Percentiles rank a stretch among this genome's conserved stretches.
Evolutionary conservation across 352 stramenopile genomes (phyloP).

Genomic region (Pythium phragmiticola): DNA sequence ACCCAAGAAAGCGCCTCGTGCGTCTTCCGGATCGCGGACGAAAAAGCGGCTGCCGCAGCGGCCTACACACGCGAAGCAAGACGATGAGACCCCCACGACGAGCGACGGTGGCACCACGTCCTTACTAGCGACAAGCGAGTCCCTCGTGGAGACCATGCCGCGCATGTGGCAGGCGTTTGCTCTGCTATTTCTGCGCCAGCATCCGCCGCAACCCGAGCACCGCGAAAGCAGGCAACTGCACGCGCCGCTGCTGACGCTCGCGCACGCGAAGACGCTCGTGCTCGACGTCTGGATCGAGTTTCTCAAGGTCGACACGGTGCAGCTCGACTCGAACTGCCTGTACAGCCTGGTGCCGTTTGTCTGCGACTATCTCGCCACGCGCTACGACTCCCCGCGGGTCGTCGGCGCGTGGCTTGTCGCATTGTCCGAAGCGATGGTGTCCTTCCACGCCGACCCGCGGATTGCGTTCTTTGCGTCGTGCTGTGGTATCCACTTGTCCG

Average conservation of each 20-base stretch:
- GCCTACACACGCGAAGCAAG: background rate
- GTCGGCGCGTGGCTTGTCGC: conserved; percentile 55
- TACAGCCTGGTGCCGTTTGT: conserved; percentile 62
- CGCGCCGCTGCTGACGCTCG: conserved; percentile 22
- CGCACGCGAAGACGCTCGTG: conserved; percentile 47
- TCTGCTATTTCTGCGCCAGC: conserved; percentile 22
- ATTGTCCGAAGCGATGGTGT: conserved; percentile 43
- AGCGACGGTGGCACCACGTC: background rate
- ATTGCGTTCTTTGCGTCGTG: conserved; percentile 59
- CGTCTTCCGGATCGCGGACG: background rate
- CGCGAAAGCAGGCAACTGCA: conserved; percentile 3
- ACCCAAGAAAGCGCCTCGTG: background rate
- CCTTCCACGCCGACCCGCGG: conserved; percentile 47
- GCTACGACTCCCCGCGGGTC: conserved; percentile 47
- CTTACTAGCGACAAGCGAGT: background rate
- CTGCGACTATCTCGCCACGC: conserved; percentile 63
- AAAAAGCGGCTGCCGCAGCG: background rate
- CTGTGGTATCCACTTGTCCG: conserved; percentile 30
- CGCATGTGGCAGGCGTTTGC: conserved; percentile 28
- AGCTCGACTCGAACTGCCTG: conserved; percentile 51
- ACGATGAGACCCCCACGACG: background rate
- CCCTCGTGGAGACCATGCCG: conserved; percentile 22
- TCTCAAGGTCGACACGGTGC: conserved; percentile 60
- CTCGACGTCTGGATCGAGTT: conserved; percentile 79
- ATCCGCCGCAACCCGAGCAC: conserved; percentile 16